Percentiles rank a stretch among this genome's conserved stretches.
phyloP scores from a whole-genome alignment of 2,329 filamentous ascomycete genomes.

The Xylariaceae sp. region DNA sequence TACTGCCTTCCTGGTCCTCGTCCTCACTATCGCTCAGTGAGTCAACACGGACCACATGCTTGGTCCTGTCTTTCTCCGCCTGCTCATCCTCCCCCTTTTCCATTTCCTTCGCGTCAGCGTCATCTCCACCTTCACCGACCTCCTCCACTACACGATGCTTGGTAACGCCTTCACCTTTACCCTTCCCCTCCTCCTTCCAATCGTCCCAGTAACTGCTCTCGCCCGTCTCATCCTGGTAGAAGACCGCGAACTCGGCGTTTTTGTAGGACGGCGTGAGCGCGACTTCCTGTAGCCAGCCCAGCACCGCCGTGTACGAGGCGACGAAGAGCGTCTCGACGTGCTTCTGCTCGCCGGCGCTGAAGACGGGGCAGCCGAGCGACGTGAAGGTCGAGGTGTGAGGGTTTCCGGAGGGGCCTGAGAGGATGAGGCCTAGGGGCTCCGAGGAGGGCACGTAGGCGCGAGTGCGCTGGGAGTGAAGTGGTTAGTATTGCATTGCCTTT shows the following conservation, averaged over 20 bases:
- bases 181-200: not conserved
- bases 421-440: slow-evolving; percentile 57
- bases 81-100: not conserved
- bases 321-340: slow-evolving; percentile 70
- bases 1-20: not conserved
- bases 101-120: not conserved
- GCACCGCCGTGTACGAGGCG: slow-evolving; percentile 56
- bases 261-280: slow-evolving; percentile 47
- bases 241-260: slow-evolving; percentile 49
- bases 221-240: slow-evolving; percentile 25
- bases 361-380: slow-evolving; percentile 68
- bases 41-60: slow-evolving; percentile 13
- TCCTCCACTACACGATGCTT: not conserved
- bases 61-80: not conserved
- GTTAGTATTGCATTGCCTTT: too few relatives aligned
- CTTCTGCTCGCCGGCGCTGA: slow-evolving; percentile 68
- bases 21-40: slow-evolving; percentile 8
- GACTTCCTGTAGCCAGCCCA: slow-evolving; percentile 68
- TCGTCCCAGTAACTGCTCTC: slow-evolving; percentile 37
- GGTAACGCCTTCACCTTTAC: not conserved
- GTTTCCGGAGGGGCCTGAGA: slow-evolving; percentile 61
- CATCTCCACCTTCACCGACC: not conserved
- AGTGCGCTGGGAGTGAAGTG: slow-evolving; percentile 52
- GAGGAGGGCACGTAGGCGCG: slow-evolving; percentile 66
- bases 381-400: slow-evolving; percentile 47